phyloP scores from a whole-genome alignment of 169 alveolate genomes.

The Eimeria sp. region DNA sequence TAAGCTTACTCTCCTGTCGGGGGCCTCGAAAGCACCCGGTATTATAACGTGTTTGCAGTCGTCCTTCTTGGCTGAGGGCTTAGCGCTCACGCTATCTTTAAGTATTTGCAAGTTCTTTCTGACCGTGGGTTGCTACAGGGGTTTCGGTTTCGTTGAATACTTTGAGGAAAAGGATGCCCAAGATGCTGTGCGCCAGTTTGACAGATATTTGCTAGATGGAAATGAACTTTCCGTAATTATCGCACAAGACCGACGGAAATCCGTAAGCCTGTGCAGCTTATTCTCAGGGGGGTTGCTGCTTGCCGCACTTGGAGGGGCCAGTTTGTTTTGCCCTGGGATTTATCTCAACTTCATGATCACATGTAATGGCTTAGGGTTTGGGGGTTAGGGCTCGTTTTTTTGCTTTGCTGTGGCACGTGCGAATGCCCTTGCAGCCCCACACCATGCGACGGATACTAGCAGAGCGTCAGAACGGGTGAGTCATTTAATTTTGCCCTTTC shows the following conservation, averaged over 20 bases:
- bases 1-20: neutral
- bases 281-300: neutral
- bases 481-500: neutral
- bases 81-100: neutral
- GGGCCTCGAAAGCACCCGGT: neutral
- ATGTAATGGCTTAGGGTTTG: too few species aligned
- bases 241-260: constrained; percentile 96
- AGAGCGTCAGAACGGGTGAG: constrained; percentile 70
- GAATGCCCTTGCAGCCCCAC: constrained; percentile 58
- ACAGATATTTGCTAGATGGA: constrained; percentile 93
- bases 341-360: too few species aligned
- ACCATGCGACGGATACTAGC: constrained; percentile 64
- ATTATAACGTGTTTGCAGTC: neutral
- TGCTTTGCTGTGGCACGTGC: neutral
- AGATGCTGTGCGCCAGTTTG: constrained; percentile 93
- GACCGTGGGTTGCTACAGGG: constrained; percentile 83
- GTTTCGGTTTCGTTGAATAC: constrained; percentile 96
- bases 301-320: neutral
- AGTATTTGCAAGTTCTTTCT: neutral
- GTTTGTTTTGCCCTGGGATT: neutral
- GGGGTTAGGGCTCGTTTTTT: too few species aligned
- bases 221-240: constrained; percentile 91
- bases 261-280: constrained; percentile 72
- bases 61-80: neutral
- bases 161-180: constrained; percentile 92